phyloP scores from a whole-genome alignment of 345 rosid genomes.

The Eucalyptus regnans region DNA sequence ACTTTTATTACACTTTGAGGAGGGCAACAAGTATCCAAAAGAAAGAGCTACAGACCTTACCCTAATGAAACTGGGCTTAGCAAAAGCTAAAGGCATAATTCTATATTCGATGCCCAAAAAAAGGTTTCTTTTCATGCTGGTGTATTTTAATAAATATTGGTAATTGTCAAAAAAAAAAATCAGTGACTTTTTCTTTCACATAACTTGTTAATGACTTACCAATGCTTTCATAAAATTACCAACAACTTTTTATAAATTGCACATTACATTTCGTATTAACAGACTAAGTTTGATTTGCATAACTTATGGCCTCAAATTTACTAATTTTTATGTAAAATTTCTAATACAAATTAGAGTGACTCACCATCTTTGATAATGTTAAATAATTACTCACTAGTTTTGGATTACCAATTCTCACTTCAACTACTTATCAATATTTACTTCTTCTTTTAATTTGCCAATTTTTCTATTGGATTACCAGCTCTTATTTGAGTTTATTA shows the following conservation, averaged over 20 bases:
- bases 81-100: background rate
- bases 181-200: background rate
- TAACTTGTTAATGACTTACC: background rate
- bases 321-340: background rate
- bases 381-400: background rate
- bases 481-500: accelerated
- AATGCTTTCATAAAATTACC: background rate
- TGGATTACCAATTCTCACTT: background rate
- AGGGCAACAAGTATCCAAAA: background rate
- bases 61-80: too few relatives aligned
- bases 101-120: background rate
- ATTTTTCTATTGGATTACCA: accelerated
- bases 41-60: too few relatives aligned
- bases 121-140: background rate
- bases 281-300: background rate
- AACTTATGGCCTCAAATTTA: background rate
- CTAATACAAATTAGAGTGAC: background rate
- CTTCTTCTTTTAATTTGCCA: background rate
- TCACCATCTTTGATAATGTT: background rate
- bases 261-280: background rate
- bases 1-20: too few relatives aligned
- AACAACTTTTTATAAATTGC: accelerated
- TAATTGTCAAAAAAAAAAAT: background rate
- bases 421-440: accelerated
- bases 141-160: background rate